These are phyloP conservation scores for Hura crepitans DNA, from an alignment of 441 rosid species.

Conservation along the genomic window DNA sequence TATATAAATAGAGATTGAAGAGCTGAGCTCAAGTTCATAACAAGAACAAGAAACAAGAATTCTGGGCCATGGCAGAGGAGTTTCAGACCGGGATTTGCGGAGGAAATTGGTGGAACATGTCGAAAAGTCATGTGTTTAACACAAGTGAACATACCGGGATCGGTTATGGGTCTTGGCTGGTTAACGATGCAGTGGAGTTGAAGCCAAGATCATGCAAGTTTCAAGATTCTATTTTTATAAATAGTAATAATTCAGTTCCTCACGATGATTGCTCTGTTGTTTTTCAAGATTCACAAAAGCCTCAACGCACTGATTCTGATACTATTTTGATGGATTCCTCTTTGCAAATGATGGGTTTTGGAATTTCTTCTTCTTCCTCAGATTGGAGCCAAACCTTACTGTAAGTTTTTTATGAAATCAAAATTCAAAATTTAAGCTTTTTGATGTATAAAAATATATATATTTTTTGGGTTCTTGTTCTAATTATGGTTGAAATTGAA, in stretches of 20 bases:
- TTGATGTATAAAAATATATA: no score
- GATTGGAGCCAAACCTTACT: conserved; percentile 63
- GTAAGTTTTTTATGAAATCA: conserved; percentile 35
- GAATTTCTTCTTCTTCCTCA: conserved; percentile 46
- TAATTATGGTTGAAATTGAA: conserved; percentile 13
- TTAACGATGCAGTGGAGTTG: conserved; percentile 29
- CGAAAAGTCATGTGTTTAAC: conserved; percentile 36
- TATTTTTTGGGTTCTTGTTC: not conserved
- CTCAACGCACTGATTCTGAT: conserved; percentile 43
- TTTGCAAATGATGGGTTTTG: conserved; percentile 54
- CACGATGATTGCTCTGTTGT: conserved; percentile 27
- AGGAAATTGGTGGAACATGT: conserved; percentile 64
- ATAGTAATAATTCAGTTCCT: conserved; percentile 17
- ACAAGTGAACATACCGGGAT: conserved; percentile 23
- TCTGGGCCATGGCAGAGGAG: conserved; percentile 58
- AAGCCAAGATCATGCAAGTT: conserved; percentile 33
- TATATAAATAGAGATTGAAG: not conserved
- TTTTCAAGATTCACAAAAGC: conserved; percentile 34
- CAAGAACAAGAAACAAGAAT: no score
- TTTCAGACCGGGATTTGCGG: conserved; percentile 57
- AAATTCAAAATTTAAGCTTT: no score
- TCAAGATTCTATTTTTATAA: conserved; percentile 10
- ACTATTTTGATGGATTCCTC: conserved; percentile 51
- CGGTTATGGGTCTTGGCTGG: conserved; percentile 29
- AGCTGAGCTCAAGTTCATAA: no score